These are phyloP conservation scores for Dillenia suffruticosa DNA, from an alignment of 164 flowering plant genomes.

Conservation along the genomic window DNA sequence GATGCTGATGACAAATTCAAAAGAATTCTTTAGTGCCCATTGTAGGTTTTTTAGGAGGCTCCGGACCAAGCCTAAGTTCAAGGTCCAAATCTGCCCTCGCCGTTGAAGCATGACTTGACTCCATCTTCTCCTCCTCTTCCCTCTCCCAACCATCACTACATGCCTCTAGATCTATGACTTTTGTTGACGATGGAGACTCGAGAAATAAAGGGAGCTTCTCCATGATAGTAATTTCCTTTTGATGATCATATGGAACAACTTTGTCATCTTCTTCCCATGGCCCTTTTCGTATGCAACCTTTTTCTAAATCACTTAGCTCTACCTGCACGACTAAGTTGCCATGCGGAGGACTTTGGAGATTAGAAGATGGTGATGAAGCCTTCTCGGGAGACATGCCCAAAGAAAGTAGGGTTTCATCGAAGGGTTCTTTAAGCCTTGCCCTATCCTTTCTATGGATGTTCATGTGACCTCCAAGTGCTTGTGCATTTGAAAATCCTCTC, in stretches of 20 bases:
- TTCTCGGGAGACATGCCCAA: slow-evolving; percentile 11
- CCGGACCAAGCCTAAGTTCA: slow-evolving; percentile 51
- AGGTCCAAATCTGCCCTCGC: slow-evolving; percentile 31
- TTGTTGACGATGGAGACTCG: slow-evolving; percentile 10
- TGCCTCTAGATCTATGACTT: neutral
- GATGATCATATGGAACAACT: neutral
- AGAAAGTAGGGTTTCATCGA: slow-evolving; percentile 13
- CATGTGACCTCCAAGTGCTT: slow-evolving; percentile 50
- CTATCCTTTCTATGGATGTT: slow-evolving; percentile 45
- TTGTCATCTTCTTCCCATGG: slow-evolving; percentile 9
- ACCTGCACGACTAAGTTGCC: neutral
- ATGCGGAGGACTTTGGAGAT: slow-evolving; percentile 1
- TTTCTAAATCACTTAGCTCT: neutral
- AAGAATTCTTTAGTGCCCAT: slow-evolving; percentile 19
- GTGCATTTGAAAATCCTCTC: slow-evolving; percentile 37
- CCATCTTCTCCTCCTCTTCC: slow-evolving; percentile 9
- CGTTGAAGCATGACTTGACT: slow-evolving; percentile 4
- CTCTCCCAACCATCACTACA: neutral
- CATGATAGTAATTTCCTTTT: slow-evolving; percentile 4
- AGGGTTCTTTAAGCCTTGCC: slow-evolving; percentile 38
- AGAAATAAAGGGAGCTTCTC: slow-evolving; percentile 25
- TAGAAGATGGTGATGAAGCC: neutral
- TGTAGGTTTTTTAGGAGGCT: slow-evolving; percentile 14
- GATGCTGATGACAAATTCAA: slow-evolving; percentile 1
- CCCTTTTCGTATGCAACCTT: neutral